A percentile compares a stretch with the other conserved stretches of the same genome.
These are phyloP conservation scores for Hypoxylon sp. DNA, from an alignment of 2,329 filamentous ascomycete species.

Conservation along the genomic window DNA sequence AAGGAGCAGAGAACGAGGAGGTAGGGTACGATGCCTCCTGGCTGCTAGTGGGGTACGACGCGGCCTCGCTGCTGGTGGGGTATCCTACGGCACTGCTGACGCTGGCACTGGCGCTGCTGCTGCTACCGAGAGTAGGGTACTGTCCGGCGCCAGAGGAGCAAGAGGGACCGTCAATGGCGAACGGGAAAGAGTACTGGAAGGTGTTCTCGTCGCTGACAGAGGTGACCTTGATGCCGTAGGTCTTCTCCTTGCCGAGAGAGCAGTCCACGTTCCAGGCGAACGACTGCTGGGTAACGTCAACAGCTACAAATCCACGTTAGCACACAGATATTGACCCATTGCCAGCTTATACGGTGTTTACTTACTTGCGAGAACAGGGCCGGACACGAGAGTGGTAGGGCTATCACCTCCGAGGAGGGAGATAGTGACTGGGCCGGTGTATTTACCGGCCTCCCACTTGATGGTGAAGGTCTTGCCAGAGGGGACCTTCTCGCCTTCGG, in stretches of 20 bases:
- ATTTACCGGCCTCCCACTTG: slow-evolving; percentile 64
- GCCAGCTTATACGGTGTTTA: slow-evolving; percentile 38
- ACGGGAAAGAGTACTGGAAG: slow-evolving; percentile 76
- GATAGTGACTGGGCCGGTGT: slow-evolving; percentile 65
- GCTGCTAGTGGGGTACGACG: slow-evolving; percentile 29
- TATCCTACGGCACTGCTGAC: slow-evolving; percentile 4
- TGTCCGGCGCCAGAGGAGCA: slow-evolving; percentile 36
- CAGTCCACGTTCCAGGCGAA: slow-evolving; percentile 68
- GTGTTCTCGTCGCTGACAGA: slow-evolving; percentile 62
- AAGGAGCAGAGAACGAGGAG: slow-evolving; percentile 12
- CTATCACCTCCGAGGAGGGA: slow-evolving; percentile 68
- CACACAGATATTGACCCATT: slow-evolving; percentile 22
- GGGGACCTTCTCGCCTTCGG: slow-evolving; percentile 59
- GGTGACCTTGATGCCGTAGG: slow-evolving; percentile 72
- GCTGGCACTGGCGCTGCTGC: slow-evolving; percentile 4
- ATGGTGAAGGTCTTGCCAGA: slow-evolving; percentile 67
- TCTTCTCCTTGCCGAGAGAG: slow-evolving; percentile 60
- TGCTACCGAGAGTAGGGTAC: slow-evolving; percentile 27
- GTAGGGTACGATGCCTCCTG: slow-evolving; percentile 10
- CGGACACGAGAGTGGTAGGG: slow-evolving; percentile 60
- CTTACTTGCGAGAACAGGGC: slow-evolving; percentile 66
- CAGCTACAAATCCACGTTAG: slow-evolving; percentile 56
- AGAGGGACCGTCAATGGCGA: slow-evolving; percentile 63
- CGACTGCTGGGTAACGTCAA: slow-evolving; percentile 62
- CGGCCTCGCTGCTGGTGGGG: neutral